phyloP scores from a whole-genome alignment of 75 land plant species.

The Picea glauca region DNA sequence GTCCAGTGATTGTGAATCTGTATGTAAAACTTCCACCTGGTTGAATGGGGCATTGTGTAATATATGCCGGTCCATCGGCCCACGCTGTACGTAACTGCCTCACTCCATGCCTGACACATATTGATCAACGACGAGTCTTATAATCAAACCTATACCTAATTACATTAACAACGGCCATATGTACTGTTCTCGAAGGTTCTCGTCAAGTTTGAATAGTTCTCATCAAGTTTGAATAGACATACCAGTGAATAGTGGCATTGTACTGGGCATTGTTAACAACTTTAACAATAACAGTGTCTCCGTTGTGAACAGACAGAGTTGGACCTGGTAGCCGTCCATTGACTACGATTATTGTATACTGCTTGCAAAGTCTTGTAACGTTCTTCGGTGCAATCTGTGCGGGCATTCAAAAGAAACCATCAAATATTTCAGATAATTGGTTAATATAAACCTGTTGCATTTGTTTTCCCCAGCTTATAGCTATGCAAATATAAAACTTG shows the following conservation, averaged over 20 bases:
- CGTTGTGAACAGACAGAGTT: constrained; percentile 1
- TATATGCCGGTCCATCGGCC: too few relatives aligned
- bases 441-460: background rate
- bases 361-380: background rate
- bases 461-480: background rate
- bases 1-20: too few relatives aligned
- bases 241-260: constrained; percentile 20
- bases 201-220: background rate
- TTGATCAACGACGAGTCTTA: too few relatives aligned
- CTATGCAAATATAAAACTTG: background rate
- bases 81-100: too few relatives aligned
- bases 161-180: too few relatives aligned
- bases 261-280: constrained; percentile 13
- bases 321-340: constrained; percentile 22
- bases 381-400: background rate
- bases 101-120: too few relatives aligned
- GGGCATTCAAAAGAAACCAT: background rate
- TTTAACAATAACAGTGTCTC: constrained; percentile 15
- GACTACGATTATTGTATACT: background rate
- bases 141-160: too few relatives aligned
- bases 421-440: background rate
- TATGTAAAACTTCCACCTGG: too few relatives aligned
- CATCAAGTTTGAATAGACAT: background rate
- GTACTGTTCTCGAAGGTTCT: too few relatives aligned
- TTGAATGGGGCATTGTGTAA: too few relatives aligned